These are phyloP conservation scores for Citrus reticulata DNA, from an alignment of 345 rosid species.

Conservation along the genomic window DNA sequence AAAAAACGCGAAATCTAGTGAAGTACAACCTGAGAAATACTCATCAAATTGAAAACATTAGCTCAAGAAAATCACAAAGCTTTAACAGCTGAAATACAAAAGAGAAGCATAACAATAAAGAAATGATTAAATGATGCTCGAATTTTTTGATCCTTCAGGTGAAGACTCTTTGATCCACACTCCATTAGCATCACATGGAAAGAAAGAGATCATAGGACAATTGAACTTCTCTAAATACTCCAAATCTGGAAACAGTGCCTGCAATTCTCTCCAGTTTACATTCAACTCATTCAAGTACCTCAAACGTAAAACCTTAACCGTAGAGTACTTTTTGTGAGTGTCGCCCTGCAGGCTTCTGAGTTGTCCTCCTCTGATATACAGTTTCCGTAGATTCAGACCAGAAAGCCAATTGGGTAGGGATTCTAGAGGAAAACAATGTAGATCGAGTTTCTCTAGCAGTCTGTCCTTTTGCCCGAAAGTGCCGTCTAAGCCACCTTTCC, in stretches of 20 bases:
- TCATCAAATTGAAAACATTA: no score
- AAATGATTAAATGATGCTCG: no score
- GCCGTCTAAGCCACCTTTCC: no score
- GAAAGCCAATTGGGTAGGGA: background rate
- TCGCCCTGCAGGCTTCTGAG: constrained; percentile 16
- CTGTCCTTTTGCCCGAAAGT: background rate
- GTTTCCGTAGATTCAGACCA: background rate
- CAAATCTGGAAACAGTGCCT: constrained; percentile 21
- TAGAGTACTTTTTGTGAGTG: background rate
- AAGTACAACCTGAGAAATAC: no score
- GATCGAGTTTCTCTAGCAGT: constrained; percentile 9
- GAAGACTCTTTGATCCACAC: background rate
- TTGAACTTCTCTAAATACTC: constrained; percentile 29
- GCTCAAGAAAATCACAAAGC: no score
- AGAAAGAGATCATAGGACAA: constrained; percentile 35
- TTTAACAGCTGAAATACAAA: no score
- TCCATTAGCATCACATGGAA: constrained; percentile 15
- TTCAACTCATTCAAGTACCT: constrained; percentile 36
- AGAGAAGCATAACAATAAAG: no score
- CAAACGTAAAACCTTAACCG: constrained; percentile 31
- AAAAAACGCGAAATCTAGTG: no score
- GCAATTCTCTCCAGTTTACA: constrained; percentile 30
- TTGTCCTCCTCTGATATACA: constrained; percentile 25
- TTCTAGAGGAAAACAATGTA: constrained; percentile 10
- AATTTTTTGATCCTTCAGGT: no score